These are phyloP conservation scores for Pistacia atlantica DNA, from an alignment of 345 rosid species.

Conservation along the genomic window DNA sequence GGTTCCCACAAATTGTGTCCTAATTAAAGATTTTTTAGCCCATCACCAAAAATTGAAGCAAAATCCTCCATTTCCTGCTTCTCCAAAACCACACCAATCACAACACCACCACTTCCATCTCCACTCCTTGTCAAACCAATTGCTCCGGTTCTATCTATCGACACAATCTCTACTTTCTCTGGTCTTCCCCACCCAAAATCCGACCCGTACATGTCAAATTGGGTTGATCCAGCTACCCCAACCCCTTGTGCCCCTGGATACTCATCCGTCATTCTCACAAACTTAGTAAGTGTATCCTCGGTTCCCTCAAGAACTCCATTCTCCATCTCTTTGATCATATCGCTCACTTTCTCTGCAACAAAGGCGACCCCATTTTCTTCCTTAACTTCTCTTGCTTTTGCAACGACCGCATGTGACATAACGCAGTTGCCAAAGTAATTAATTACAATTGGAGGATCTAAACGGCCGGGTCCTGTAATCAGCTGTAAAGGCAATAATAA, in stretches of 20 bases:
- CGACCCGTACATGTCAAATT: constrained; percentile 17
- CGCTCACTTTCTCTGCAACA: constrained; percentile 18
- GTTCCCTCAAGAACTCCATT: neutral
- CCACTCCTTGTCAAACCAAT: constrained; percentile 23
- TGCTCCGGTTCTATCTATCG: constrained; percentile 21
- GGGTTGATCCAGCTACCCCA: constrained; percentile 19
- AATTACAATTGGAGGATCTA: constrained; percentile 16
- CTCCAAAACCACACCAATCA: constrained; percentile 33
- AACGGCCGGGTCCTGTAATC: constrained; percentile 37
- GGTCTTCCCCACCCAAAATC: constrained; percentile 37
- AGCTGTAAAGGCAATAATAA: constrained; percentile 16
- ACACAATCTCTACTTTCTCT: constrained; percentile 32
- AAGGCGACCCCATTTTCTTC: neutral
- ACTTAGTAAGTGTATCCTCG: neutral
- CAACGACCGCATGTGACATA: too few species aligned
- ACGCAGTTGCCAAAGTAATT: constrained; percentile 38
- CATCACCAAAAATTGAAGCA: constrained; percentile 8
- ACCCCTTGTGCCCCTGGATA: neutral
- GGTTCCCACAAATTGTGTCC: too few species aligned
- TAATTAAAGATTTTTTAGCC: constrained; percentile 4
- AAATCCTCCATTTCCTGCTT: constrained; percentile 34
- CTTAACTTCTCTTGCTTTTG: constrained; percentile 1
- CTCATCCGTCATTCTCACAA: neutral
- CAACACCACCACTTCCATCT: constrained; percentile 32
- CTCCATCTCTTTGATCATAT: constrained; percentile 17